A percentile compares a stretch with the other conserved stretches of the same genome.
Conservation (phyloP, 768 basidiomycete genomes). For the Cyclocybe aegerita region DNA sequence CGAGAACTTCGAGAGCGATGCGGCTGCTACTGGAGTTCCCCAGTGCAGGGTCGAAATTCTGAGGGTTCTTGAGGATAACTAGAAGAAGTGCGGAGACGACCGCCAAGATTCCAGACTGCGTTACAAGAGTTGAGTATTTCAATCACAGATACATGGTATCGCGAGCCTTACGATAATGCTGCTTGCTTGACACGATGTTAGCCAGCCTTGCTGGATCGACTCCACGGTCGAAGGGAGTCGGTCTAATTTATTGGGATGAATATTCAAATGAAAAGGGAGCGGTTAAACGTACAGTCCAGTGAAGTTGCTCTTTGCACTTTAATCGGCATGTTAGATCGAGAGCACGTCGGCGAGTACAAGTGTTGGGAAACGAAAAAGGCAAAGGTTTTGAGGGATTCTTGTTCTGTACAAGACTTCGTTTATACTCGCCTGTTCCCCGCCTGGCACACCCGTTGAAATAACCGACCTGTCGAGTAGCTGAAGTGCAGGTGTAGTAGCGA, state of each 20-base stretch:
- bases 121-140: no score
- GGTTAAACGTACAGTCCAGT: slow-evolving; percentile 15
- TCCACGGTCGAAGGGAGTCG: slow-evolving; percentile 21
- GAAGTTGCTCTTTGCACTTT: slow-evolving; percentile 4
- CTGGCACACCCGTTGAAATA: no score
- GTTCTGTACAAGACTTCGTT: no score
- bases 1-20: slow-evolving; percentile 11
- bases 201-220: slow-evolving; percentile 23
- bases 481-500: no score
- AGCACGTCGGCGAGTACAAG: no score
- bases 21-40: not conserved
- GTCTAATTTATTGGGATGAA: slow-evolving; percentile 9
- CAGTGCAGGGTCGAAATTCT: not conserved
- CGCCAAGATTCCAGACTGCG: slow-evolving; percentile 19
- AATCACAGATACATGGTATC: not conserved
- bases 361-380: no score
- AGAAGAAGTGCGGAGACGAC: slow-evolving; percentile 17
- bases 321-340: no score
- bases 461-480: no score
- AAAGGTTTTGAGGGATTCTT: no score
- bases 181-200: slow-evolving; percentile 18
- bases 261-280: not conserved
- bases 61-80: slow-evolving; percentile 10
- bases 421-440: no score
- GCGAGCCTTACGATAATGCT: slow-evolving; percentile 15